phyloP scores from a whole-genome alignment of 1,284 basidiomycete genomes.

The Trichosporon sp. region DNA sequence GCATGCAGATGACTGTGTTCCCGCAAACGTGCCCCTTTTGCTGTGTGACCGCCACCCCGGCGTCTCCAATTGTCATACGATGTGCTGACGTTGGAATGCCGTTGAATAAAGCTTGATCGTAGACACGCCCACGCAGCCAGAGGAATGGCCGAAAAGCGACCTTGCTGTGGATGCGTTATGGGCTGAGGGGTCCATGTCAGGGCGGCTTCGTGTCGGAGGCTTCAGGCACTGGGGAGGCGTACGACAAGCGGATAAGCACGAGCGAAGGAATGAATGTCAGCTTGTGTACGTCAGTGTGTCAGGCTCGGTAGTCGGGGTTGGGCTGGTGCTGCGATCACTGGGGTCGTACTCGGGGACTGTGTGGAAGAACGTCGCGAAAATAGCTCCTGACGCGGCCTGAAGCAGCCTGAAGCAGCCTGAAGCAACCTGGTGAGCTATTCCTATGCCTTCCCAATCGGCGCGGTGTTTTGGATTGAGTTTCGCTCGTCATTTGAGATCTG shows the following conservation, averaged over 20 bases:
- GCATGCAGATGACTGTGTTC: slow-evolving; percentile 8
- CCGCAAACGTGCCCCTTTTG: neutral
- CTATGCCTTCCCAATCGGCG: neutral
- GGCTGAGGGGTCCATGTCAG: neutral
- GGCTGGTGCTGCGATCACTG: neutral
- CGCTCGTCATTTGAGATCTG: neutral
- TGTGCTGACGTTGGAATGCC: neutral
- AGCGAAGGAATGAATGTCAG: neutral
- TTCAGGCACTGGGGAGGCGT: neutral
- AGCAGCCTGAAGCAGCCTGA: neutral
- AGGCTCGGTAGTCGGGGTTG: neutral
- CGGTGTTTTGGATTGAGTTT: neutral
- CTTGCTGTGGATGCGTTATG: neutral
- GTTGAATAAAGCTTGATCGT: neutral
- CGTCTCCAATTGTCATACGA: neutral
- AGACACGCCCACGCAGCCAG: neutral
- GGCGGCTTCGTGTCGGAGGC: neutral
- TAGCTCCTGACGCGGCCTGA: neutral
- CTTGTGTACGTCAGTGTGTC: neutral
- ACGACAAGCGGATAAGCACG: neutral
- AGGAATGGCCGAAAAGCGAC: neutral
- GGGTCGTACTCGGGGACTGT: neutral
- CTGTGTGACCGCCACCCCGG: neutral
- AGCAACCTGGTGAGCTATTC: too few species aligned
- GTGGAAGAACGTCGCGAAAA: neutral